Base-by-base conservation (phyloP, 176 grass and related monocot species). In the Bolboschoenus planiculmis region DNA sequence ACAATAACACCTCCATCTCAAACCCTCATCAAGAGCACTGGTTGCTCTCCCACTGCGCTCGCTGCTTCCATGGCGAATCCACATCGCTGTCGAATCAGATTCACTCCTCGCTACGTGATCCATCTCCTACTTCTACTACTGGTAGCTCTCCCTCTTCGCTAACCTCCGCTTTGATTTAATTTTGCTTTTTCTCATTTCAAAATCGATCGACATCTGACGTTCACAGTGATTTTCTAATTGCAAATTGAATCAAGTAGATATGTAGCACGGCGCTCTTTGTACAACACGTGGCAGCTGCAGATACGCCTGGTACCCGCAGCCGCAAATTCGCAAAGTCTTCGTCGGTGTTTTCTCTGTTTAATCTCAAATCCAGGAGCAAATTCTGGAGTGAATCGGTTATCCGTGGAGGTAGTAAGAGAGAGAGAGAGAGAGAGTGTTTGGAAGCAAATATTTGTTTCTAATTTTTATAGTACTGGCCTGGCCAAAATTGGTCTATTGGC, bases 311-410 rank as follows among this genome's bases (percentile, higher is more conserved):
- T 27, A 89, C 91, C 13, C 91, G 85, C 23, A 81, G 86, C 62
- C 87, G 91, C 53, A 94, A 94, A 71, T 85, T 94, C 59, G 81
- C 24, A 43, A 78, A 31, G 26, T 23, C 43, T 56, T 58, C 43
- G 34, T 76, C 8, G 27, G 90, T 98, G 31, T 98, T 98, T 84
- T 98, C 92, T 39, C 90, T 98, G 79, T 95, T 98, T 83, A 98
- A 91, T 78, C 89, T 95, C 58, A 95, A 95, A 84, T 54, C 79
- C 8, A 85, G 73, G 92, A 98, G 89, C 88, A 95, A 88, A 87
- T 98, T 98, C 63, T 98, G 95, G 95, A 90, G 84, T 10, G 95
- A 98, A 68, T 94, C 92, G 3, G 82, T 98, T 76, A 93, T 98
- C 80, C 95, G 95, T 68, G 85, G 83, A 57, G 90, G 94, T 34